Base-by-base conservation (phyloP, 2,329 filamentous ascomycete genomes). In the Fusarium ramigenum region DNA sequence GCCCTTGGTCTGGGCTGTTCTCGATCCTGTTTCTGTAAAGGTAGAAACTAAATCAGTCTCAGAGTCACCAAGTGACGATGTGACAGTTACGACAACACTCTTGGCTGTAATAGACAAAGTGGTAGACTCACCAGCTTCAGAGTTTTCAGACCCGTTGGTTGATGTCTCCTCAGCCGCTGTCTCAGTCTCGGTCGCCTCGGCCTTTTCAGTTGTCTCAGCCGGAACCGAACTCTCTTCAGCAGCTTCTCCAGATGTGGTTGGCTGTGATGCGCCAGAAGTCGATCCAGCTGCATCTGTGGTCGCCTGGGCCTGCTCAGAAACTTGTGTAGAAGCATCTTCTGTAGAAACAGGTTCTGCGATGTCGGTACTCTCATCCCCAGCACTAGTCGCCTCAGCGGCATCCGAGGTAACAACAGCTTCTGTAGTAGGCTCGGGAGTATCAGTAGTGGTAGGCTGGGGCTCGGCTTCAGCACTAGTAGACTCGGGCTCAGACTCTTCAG, bases 141-240 rank as follows among this genome's bases (percentile, higher is more conserved):
- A 73, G 72, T 73, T 70, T 37, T 66, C 62, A 67, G 72, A 67
- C 59, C 64, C 69, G 4, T 60, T 36, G 44, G 72, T 75, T 54
- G 70, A 70, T 61, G 70, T 60, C 66, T 69, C 70, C 25, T 75
- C 64, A 73, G 71, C 71, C 37, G 70, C 53, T 73, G 46, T 52
- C 44, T 49, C 61, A 44, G 47, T 67, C 21, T 70, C 60, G 8
- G 67, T 76, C 28, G 58, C 61, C 16, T 61, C 54, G 37, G 54
- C 36, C 18, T 23, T 54, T 43, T 53, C 49, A 42, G 46, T 74
- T 42, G 68, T 57, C 19, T 60, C 64, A 14, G 49, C 34, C 46
- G 6, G 25, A 52, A 49, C 39, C 32, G 46, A 63, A n/a, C 9
- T 68, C 30, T 57, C 52, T 52, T 63, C 52, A n/a, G 56, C 62